Conservation (phyloP, 345 rosid species). For the Excoecaria agallocha region DNA sequence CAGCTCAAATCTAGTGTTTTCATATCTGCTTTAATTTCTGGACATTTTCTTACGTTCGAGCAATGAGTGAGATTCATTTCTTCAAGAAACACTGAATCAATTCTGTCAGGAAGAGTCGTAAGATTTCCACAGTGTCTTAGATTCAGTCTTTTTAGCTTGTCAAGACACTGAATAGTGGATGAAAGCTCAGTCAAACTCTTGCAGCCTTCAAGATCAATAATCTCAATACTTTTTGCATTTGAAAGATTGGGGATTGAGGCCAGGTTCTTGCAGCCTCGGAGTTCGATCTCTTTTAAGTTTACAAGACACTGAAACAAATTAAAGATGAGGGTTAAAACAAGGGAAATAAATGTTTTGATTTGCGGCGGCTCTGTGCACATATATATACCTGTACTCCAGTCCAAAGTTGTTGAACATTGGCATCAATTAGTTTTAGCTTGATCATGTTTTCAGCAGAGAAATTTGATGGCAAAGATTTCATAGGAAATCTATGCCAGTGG, state of each 20-base stretch:
- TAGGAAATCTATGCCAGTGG: conserved; percentile 12
- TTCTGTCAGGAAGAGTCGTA: too few relatives aligned
- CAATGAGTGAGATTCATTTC: too few relatives aligned
- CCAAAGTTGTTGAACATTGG: conserved; percentile 12
- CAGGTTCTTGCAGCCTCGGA: not conserved
- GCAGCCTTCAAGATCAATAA: not conserved
- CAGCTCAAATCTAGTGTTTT: not conserved
- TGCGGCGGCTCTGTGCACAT: too few relatives aligned
- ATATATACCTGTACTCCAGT: conserved; percentile 10
- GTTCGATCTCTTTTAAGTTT: not conserved
- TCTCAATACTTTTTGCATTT: not conserved
- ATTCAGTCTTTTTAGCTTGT: too few relatives aligned
- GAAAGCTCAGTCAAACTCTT: too few relatives aligned
- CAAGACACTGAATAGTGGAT: too few relatives aligned
- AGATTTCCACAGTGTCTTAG: too few relatives aligned
- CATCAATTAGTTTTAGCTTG: not conserved
- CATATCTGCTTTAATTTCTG: not conserved
- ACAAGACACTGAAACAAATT: not conserved
- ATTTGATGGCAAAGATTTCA: conserved; percentile 12
- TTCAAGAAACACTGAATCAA: too few relatives aligned
- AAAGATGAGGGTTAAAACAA: not conserved
- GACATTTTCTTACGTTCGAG: too few relatives aligned
- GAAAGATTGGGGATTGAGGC: not conserved
- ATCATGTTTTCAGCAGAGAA: conserved; percentile 6
- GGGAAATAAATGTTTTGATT: too few relatives aligned